These are phyloP conservation scores for Calcarisporium arbuscula DNA, from an alignment of 2,329 filamentous ascomycete species.

Conservation along the genomic window DNA sequence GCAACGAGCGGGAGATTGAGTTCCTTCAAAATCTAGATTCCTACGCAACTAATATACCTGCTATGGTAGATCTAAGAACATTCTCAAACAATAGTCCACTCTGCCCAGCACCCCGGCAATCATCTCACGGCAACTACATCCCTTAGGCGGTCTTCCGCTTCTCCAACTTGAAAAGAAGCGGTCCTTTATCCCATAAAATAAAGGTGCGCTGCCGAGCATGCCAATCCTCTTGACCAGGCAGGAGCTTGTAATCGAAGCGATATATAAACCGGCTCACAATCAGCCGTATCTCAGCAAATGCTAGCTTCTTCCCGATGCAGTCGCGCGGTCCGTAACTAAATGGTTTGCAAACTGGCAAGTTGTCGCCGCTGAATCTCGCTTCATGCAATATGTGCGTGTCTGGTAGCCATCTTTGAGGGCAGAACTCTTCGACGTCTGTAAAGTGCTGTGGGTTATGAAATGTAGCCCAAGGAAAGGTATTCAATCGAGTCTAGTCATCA, in stretches of 20 bases:
- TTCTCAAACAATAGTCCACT: too few relatives aligned
- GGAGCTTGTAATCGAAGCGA: constrained; percentile 36
- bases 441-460: constrained; percentile 38
- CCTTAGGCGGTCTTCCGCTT: too few relatives aligned
- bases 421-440: constrained; percentile 34
- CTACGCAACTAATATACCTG: too few relatives aligned
- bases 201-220: constrained; percentile 10
- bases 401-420: constrained; percentile 38
- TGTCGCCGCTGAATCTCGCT: constrained; percentile 31
- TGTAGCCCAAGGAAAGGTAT: constrained; percentile 36
- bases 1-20: too few relatives aligned
- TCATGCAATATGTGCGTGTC: constrained; percentile 21
- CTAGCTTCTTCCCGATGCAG: constrained; percentile 33
- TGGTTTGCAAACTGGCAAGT: constrained; percentile 25
- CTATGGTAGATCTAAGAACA: too few relatives aligned
- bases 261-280: constrained; percentile 37
- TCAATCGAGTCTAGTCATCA: too few relatives aligned
- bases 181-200: constrained; percentile 11
- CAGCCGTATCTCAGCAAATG: constrained; percentile 40
- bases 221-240: constrained; percentile 11
- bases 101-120: too few relatives aligned
- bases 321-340: constrained; percentile 31
- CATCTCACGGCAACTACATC: too few relatives aligned
- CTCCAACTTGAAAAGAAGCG: constrained; percentile 7
- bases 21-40: too few relatives aligned